Percentiles rank a stretch among this genome's conserved stretches.
Conservation (phyloP, 169 alveolate genomes). For the Plasmodium ovale region DNA sequence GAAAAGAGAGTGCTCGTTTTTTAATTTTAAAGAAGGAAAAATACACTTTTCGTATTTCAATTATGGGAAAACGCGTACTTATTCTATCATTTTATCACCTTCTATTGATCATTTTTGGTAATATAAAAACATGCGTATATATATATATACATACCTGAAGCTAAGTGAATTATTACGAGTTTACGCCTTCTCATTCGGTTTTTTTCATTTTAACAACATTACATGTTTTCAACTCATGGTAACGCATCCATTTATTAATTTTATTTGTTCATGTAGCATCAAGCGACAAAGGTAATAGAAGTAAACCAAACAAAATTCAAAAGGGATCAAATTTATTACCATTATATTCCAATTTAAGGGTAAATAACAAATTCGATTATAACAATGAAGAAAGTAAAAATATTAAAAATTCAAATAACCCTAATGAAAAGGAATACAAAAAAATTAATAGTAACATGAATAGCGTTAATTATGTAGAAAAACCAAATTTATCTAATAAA, state of each 20-base stretch:
- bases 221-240: no score
- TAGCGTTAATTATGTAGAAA: no score
- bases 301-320: not conserved
- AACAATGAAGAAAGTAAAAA: no score
- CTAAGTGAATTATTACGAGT: no score
- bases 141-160: not conserved
- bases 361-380: no score
- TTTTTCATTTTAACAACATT: not conserved
- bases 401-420: no score
- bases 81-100: not conserved
- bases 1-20: no score
- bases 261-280: not conserved
- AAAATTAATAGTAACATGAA: no score
- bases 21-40: no score
- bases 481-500: no score
- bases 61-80: not conserved
- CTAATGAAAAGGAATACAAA: no score
- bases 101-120: not conserved
- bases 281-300: not conserved
- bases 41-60: not conserved
- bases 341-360: not conserved
- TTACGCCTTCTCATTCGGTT: not conserved
- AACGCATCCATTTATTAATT: not conserved
- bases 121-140: no score
- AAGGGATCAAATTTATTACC: not conserved